Conservation (phyloP, 129 eudicot species). For the Tagetes erecta region DNA sequence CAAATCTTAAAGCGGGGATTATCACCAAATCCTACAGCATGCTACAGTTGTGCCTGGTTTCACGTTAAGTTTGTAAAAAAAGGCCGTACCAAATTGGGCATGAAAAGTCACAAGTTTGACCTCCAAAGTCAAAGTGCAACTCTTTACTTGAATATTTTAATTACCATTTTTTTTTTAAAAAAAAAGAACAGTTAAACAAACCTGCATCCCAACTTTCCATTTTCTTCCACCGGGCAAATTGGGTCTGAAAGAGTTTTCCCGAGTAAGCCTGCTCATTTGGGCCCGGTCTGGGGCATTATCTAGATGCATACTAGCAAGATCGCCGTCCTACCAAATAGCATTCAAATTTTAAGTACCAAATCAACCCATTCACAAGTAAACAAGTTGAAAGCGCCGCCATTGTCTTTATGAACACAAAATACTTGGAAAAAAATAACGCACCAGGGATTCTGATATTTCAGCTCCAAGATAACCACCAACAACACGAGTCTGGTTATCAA, state of each 20-base stretch:
- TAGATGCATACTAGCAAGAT: constrained; percentile 38
- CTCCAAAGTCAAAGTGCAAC: constrained; percentile 9
- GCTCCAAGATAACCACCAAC: constrained; percentile 78
- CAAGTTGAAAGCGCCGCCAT: not conserved
- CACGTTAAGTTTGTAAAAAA: not conserved
- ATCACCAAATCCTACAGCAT: not conserved
- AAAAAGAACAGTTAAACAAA: constrained; percentile 19
- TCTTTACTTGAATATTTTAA: not conserved
- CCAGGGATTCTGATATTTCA: constrained; percentile 65
- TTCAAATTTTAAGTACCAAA: not conserved
- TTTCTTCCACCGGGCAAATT: constrained; percentile 50
- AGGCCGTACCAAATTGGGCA: not conserved
- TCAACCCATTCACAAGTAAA: not conserved
- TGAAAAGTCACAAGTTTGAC: constrained; percentile 14
- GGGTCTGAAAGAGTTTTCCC: constrained; percentile 31
- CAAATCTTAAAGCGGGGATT: not conserved
- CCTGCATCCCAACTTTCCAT: constrained; percentile 76
- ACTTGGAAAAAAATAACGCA: constrained; percentile 28
- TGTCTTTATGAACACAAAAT: not conserved
- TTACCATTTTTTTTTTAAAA: not conserved
- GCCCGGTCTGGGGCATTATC: constrained; percentile 33
- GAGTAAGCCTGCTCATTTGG: constrained; percentile 29
- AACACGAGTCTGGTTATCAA: constrained; percentile 68
- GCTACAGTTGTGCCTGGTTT: not conserved
- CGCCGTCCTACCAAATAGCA: constrained; percentile 47